Conservation (phyloP, 352 stramenopile species). For the Pythium dissimile region DNA sequence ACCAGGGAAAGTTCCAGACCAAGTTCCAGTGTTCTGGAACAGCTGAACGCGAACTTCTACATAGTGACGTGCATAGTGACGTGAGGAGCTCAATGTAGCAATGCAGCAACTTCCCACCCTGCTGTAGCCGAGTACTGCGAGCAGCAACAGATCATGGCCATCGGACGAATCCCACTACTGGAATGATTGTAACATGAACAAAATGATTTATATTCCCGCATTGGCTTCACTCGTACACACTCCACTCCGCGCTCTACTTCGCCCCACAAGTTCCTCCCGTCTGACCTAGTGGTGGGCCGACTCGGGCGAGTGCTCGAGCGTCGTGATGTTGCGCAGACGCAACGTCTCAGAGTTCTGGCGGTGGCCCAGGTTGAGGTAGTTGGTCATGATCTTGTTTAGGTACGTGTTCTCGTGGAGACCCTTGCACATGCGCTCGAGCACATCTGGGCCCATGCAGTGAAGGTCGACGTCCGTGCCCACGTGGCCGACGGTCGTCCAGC, state of each 20-base stretch:
- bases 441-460: slow-evolving; percentile 59
- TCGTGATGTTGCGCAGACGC: slow-evolving; percentile 26
- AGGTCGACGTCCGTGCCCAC: slow-evolving; percentile 71
- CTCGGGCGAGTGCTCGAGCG: slow-evolving; percentile 18
- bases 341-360: slow-evolving; percentile 55
- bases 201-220: neutral
- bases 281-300: slow-evolving; percentile 10
- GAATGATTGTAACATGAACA: too few relatives aligned
- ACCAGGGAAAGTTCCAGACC: too few relatives aligned
- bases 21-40: too few relatives aligned
- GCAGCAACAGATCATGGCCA: too few relatives aligned
- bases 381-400: slow-evolving; percentile 75
- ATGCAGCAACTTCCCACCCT: too few relatives aligned
- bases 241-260: neutral
- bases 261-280: too few relatives aligned
- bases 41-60: too few relatives aligned
- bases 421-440: slow-evolving; percentile 63
- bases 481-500: slow-evolving; percentile 63
- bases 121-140: too few relatives aligned
- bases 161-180: too few relatives aligned
- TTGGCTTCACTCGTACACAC: neutral
- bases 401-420: slow-evolving; percentile 66
- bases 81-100: too few relatives aligned
- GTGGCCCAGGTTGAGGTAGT: slow-evolving; percentile 59
- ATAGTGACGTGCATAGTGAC: too few relatives aligned